Percentiles rank a stretch among this genome's conserved stretches.
These are phyloP conservation scores for Coemansia sp. DNA, from an alignment of 192 early-diverging fungal species.

Conservation along the genomic window DNA sequence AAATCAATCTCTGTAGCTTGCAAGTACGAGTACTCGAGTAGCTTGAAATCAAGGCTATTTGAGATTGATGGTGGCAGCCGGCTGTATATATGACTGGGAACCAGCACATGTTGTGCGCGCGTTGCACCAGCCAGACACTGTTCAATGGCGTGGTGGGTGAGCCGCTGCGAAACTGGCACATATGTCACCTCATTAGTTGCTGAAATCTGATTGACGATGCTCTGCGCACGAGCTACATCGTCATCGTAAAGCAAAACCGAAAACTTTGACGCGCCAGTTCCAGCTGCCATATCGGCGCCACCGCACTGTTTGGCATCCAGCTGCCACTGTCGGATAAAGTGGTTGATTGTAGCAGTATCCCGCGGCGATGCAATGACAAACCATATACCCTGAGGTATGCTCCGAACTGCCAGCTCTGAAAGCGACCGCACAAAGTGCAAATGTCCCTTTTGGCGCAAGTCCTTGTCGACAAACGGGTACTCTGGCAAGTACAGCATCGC, in stretches of 20 bases:
- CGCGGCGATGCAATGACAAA: constrained; percentile 46
- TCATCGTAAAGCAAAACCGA: constrained; percentile 46
- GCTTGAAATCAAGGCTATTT: constrained; percentile 20
- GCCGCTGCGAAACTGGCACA: constrained; percentile 33
- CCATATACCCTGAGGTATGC: constrained; percentile 46
- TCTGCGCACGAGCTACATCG: constrained; percentile 39
- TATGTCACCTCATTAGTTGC: constrained; percentile 30
- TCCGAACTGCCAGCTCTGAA: constrained; percentile 28
- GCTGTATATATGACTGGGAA: constrained; percentile 39
- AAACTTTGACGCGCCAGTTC: constrained; percentile 36
- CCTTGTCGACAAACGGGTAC: constrained; percentile 54
- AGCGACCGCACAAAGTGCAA: constrained; percentile 46
- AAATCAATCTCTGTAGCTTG: constrained; percentile 45
- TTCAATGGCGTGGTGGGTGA: constrained; percentile 38
- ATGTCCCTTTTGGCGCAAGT: constrained; percentile 49
- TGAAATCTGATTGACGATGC: constrained; percentile 28
- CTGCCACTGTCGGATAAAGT: constrained; percentile 47
- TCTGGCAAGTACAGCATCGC: constrained; percentile 67
- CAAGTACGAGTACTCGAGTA: constrained; percentile 44
- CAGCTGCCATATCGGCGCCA: constrained; percentile 34
- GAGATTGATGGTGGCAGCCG: constrained; percentile 21
- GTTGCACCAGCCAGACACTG: constrained; percentile 33
- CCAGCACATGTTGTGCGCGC: constrained; percentile 43
- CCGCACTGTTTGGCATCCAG: constrained; percentile 37
- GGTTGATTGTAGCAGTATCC: constrained; percentile 27